Base-by-base conservation (phyloP, 2,329 filamentous ascomycete species). In the Rasamsonia emersonii region DNA sequence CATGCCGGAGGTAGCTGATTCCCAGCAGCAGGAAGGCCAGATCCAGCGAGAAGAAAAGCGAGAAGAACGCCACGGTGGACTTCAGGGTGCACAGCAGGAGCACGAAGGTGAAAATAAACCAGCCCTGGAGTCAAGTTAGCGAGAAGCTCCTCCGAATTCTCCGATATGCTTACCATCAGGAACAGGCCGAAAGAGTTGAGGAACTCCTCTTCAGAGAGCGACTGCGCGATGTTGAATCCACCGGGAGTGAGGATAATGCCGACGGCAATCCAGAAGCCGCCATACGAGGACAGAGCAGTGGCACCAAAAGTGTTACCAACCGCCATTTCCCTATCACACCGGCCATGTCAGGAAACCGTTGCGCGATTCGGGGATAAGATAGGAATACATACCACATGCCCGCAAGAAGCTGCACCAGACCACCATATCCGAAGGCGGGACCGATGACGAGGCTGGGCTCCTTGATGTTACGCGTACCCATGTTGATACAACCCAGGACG, bases 291-390 rank as follows among this genome's bases (percentile, higher is more conserved):
- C 36, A 89, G 64, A 13, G 83, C 82, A 15, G 82, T 88, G 32
- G 82, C 83, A 68, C 82, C 82, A 44, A 89, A 88, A 8, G 84
- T 89, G 68, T 89, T 89, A 36, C 82, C 83, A n/a, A 84, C 71
- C 20, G 82, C 82, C 75, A 89, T 84, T 65, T 89, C 83, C 82
- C 81, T 85, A 10, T 9, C 1, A 26, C 17, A 16, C 4, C 5
- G 21, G 3, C 10, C 14, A 8, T 11, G 8, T 23, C 10, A 17
- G 7, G 21, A 21, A 24, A 16, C 11, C n/a, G n/a, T 18, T 10
- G 8, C 8, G 14, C 11, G 10, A 17, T 13, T 18, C 14, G 7
- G 4, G 26, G 4, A 23, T 4, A 14, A 28, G 11, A 17, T 21
- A 8, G 9, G 24, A 27, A 11, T 7, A 64, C 64, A 42, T 71